Evolutionary conservation across 805 yeast genomes (phyloP), one percentile per base, ranked within the genome.

Genomic region (Pichia paraexigua): DNA sequence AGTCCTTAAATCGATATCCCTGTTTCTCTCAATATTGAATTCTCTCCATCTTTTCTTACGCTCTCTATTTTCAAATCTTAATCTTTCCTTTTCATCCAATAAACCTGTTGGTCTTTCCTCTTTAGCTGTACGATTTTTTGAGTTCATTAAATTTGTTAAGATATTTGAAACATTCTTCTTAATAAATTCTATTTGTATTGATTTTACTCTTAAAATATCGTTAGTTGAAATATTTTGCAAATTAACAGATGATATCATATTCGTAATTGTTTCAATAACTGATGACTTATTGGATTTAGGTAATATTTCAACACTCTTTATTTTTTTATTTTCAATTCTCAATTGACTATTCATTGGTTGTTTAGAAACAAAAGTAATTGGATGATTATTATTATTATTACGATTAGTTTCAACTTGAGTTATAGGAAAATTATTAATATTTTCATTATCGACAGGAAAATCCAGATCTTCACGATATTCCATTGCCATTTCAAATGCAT

Each of bases 21-120:
- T 84, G 66, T 91, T 91, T 57, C 94, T 75, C 53, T 84, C 84
- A 10, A 79, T 77, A 62, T 92, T 89, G 27, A 79, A 82, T 56
- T 82, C 91, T 60, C 96, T 74, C 96, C 96, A 88, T 57, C 79
- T 77, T 68, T 85, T 83, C 69, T 88, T 88, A 21, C 96, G 71
- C 49, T 82, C 87, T 46, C 95, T 71, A 60, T 88, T 88, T 46
- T 82, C 91, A 25, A 76, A 59, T 46, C 90, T 69, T 12, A 82
- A 71, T 54, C 79, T 75, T 59, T 83, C 88, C 54, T 76, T 76
- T 45, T 71, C 70, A 53, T 75, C 78, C 47, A 65, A 42, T 3
- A 22, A 21, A 9, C 41, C 42, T 42, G 41, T 46, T 1, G 45
- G 42, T 22, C 27, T 47, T 18, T 30, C 39, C 3, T 40, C 43